These are phyloP conservation scores for Mortierella sp. DNA, from an alignment of 371 early-diverging fungal species.

Conservation along the genomic window DNA sequence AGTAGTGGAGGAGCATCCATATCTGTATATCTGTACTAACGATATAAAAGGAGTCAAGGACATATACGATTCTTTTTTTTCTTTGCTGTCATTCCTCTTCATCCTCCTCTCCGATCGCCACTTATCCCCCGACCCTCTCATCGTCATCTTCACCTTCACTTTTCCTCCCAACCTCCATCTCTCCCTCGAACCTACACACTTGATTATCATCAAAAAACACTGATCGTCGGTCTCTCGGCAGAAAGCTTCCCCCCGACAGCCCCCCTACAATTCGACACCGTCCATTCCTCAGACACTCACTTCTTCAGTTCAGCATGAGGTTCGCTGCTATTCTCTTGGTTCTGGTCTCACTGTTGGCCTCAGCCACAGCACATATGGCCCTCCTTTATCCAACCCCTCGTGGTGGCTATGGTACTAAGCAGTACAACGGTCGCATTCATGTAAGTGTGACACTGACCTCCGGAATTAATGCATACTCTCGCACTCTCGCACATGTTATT, in stretches of 20 bases:
- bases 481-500: too few species aligned
- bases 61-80: too few species aligned
- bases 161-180: neutral
- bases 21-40: too few species aligned
- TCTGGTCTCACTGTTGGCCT: conserved; percentile 27
- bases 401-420: conserved; percentile 35
- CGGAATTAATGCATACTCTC: neutral
- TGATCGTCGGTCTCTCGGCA: neutral
- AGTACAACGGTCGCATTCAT: conserved; percentile 38
- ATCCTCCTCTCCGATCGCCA: too few species aligned
- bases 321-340: conserved; percentile 26
- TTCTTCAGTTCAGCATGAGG: conserved; percentile 30
- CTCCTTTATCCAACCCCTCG: conserved; percentile 56
- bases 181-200: conserved; percentile 3
- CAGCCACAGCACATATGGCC: conserved; percentile 49
- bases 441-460: neutral
- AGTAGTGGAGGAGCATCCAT: too few species aligned
- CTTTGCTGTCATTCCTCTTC: too few species aligned
- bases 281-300: neutral
- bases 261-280: neutral
- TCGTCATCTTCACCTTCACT: neutral
- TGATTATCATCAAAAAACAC: conserved; percentile 18
- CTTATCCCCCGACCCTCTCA: neutral
- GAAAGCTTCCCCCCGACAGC: neutral
- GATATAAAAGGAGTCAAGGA: too few species aligned